These are phyloP conservation scores for Cardamine resedifolia DNA, from an alignment of 345 rosid genomes.

Conservation along the genomic window DNA sequence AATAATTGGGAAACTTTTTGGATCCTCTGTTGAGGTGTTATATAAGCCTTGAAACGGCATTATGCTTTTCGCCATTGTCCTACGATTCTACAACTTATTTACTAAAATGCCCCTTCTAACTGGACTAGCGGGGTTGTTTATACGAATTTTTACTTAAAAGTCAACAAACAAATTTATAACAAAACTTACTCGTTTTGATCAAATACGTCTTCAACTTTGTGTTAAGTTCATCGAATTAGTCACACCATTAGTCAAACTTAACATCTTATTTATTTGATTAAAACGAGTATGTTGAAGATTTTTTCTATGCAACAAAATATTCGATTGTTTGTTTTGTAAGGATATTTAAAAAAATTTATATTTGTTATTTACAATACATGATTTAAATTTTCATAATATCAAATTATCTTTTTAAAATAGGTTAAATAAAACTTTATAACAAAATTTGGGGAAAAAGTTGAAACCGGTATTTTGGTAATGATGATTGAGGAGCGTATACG, in stretches of 20 bases:
- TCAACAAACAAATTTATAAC: no score
- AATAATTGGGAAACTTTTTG: conserved; percentile 4
- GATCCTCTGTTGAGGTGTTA: conserved; percentile 13
- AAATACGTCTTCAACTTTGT: not conserved
- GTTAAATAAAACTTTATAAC: not conserved
- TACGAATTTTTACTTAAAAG: not conserved
- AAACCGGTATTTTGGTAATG: not conserved
- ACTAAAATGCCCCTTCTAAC: conserved; percentile 24
- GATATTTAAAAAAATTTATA: not conserved
- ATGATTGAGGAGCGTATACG: conserved; percentile 31
- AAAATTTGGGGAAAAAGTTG: conserved; percentile 6
- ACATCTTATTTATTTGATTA: not conserved
- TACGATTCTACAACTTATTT: not conserved
- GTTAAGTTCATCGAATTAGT: not conserved
- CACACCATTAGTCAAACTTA: not conserved
- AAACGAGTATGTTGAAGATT: not conserved
- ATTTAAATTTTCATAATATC: not conserved
- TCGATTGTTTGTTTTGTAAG: not conserved
- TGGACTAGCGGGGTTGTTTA: not conserved
- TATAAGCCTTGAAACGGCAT: conserved; percentile 1
- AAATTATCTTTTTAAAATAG: not conserved
- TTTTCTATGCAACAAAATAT: not conserved
- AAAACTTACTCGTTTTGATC: not conserved
- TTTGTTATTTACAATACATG: not conserved
- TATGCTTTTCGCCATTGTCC: conserved; percentile 24